Conservation (phyloP, 2,329 filamentous ascomycete species). For the Lasiodiplodia citricola region DNA sequence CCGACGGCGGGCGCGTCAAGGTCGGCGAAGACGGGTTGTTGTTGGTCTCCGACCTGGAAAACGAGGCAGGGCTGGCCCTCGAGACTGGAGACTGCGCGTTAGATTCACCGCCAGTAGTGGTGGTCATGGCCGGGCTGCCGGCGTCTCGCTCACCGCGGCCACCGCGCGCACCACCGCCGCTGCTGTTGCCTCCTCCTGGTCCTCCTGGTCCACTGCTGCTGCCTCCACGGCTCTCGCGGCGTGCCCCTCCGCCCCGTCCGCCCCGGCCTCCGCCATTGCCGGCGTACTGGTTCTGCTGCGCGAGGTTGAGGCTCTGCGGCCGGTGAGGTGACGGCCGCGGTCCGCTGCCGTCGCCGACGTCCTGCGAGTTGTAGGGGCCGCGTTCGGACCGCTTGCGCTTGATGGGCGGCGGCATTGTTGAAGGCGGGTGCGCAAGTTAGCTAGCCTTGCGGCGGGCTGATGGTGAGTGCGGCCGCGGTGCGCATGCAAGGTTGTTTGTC, state of each 20-base stretch:
- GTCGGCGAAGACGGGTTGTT: constrained; percentile 15
- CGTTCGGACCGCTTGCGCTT: constrained; percentile 64
- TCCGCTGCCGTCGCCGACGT: constrained; percentile 46
- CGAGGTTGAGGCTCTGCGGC: constrained; percentile 57
- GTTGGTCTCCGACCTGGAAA: constrained; percentile 2
- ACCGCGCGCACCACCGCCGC: constrained; percentile 31
- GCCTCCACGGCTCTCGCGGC: constrained; percentile 36
- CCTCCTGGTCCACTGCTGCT: not conserved
- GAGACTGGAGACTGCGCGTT: constrained; percentile 26
- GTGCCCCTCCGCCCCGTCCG: not conserved
- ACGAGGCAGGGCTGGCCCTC: constrained; percentile 18
- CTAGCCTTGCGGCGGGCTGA: constrained; percentile 25
- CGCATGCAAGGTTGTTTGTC: constrained; percentile 20
- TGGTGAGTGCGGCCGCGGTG: constrained; percentile 5
- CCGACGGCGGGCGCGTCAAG: constrained; percentile 29
- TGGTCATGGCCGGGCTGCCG: constrained; percentile 7
- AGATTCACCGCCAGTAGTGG: constrained; percentile 17
- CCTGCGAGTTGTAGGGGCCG: constrained; percentile 35
- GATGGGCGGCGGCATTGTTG: constrained; percentile 56
- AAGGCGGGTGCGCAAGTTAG: not conserved
- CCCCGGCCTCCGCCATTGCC: constrained; percentile 25
- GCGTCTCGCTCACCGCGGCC: constrained; percentile 25
- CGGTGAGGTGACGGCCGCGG: constrained; percentile 56
- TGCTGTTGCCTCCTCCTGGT: not conserved
- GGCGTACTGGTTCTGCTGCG: constrained; percentile 54